Conservation (phyloP, 1,284 basidiomycete genomes). For the Cryptococcus sp. region DNA sequence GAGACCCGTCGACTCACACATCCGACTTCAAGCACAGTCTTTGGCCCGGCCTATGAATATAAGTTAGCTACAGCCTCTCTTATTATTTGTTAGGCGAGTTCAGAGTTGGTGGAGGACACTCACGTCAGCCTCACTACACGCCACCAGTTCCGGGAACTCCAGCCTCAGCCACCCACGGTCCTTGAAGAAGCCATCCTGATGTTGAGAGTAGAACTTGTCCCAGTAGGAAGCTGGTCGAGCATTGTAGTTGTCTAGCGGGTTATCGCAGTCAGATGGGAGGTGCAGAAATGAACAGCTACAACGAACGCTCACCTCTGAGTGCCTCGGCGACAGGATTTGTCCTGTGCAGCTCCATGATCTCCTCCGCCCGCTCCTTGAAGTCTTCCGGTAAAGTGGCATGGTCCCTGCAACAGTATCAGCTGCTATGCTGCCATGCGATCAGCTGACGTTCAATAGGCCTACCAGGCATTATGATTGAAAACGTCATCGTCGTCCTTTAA, state of each 20-base stretch:
- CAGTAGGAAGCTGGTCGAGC: slow-evolving; percentile 54
- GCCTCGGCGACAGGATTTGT: slow-evolving; percentile 64
- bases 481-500: slow-evolving; percentile 44
- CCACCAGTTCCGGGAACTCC: slow-evolving; percentile 82
- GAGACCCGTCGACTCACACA: slow-evolving; percentile 60
- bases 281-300: background rate
- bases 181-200: slow-evolving; percentile 75
- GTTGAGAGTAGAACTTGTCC: slow-evolving; percentile 86
- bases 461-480: slow-evolving; percentile 50
- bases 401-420: slow-evolving; percentile 57
- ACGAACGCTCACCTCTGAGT: slow-evolving; percentile 53
- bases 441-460: slow-evolving; percentile 12
- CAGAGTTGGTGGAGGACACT: slow-evolving; percentile 16
- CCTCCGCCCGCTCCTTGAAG: slow-evolving; percentile 64
- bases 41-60: slow-evolving; percentile 63
- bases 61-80: slow-evolving; percentile 1
- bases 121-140: slow-evolving; percentile 66
- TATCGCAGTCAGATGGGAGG: background rate
- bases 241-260: slow-evolving; percentile 38
- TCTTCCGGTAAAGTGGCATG: slow-evolving; percentile 79
- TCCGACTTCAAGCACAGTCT: slow-evolving; percentile 75
- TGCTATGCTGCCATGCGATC: slow-evolving; percentile 3
- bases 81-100: too few relatives aligned
- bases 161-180: slow-evolving; percentile 90
- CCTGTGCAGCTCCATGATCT: slow-evolving; percentile 66